Evolutionary conservation across 2,329 filamentous ascomycete species (phyloP), one percentile per base, ranked within the genome.

Genomic region (Ophiocordyceps camponoti-leonardi): DNA sequence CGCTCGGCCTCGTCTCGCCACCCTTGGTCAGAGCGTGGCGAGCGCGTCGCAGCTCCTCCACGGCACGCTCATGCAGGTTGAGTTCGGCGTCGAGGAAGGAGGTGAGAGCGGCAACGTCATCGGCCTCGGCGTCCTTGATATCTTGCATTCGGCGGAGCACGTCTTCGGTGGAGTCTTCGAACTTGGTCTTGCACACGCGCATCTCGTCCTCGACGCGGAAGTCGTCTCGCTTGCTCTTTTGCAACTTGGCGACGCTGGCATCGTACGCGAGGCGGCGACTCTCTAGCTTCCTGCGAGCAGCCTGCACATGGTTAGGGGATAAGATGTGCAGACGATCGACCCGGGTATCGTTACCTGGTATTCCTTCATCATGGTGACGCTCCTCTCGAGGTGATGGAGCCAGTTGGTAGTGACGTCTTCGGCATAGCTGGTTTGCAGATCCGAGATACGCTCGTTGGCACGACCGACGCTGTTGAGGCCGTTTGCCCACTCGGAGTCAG

Each of bases 351-450:
- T 46, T 71, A 90, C 84, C 73, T 95, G 87, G 56, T 94, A 96
- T 58, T 96, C 92, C 62, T 94, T 95, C 86, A 96, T 90, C 73
- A 94, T 92, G 33, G 86, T 81, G 45, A 94, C 65, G 23, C 83
- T 93, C 52, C 87, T 73, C 61, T 96, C 90, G 20, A 94, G 69
- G n/a, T 84, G 87, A 61, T 95, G 87, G 47, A 94, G 71, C 90
- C 90, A 95, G 59, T 76, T 83, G 31, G 77, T 74, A 16, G 83
- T 93, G 50, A 86, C 82, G 55, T 84, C 76, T 31, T 77, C 72
- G 42, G 86, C 77, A 57, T 90, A 94, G 22, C 72, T 77, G 60
- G 94, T 90, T 63, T 96, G 90, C 46, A 86, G 75, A 43, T 86
- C 78, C 12, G 85, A 85, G 52, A 95, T 74, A 45, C 84, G 80